phyloP scores from a whole-genome alignment of 148 eudicot genomes.

The Persicaria maculosa region DNA sequence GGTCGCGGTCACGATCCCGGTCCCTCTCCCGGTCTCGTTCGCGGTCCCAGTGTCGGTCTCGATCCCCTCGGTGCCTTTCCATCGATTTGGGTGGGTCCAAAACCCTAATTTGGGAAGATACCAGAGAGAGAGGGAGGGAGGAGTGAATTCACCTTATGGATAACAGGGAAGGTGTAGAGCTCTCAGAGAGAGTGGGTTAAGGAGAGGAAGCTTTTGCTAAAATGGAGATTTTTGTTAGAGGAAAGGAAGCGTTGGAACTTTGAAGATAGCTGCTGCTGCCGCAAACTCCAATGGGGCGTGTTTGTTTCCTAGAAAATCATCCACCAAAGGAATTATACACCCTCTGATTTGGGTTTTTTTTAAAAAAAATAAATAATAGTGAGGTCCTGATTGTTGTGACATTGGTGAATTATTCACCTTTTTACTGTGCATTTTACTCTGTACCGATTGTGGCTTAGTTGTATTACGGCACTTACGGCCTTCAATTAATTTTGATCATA shows the following conservation, averaged over 20 bases:
- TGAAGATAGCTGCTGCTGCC: too few relatives aligned
- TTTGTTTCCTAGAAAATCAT: too few relatives aligned
- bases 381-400: too few relatives aligned
- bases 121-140: background rate
- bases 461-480: too few relatives aligned
- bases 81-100: background rate
- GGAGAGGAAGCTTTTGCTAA: background rate
- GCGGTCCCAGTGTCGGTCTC: slow-evolving; percentile 23
- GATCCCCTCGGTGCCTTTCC: slow-evolving; percentile 28
- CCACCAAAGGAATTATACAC: too few relatives aligned
- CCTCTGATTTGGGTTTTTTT: too few relatives aligned
- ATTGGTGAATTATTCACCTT: too few relatives aligned
- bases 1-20: slow-evolving; percentile 25
- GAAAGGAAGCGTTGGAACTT: background rate
- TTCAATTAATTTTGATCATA: too few relatives aligned
- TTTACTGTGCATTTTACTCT: too few relatives aligned
- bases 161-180: background rate
- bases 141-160: background rate
- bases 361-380: too few relatives aligned
- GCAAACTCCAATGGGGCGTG: too few relatives aligned
- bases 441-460: too few relatives aligned
- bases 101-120: background rate
- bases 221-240: background rate
- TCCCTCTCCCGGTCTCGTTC: slow-evolving; percentile 28
- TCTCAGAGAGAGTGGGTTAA: background rate